Conservation (phyloP, 352 stramenopile genomes). For the Phytophthora sp. region DNA sequence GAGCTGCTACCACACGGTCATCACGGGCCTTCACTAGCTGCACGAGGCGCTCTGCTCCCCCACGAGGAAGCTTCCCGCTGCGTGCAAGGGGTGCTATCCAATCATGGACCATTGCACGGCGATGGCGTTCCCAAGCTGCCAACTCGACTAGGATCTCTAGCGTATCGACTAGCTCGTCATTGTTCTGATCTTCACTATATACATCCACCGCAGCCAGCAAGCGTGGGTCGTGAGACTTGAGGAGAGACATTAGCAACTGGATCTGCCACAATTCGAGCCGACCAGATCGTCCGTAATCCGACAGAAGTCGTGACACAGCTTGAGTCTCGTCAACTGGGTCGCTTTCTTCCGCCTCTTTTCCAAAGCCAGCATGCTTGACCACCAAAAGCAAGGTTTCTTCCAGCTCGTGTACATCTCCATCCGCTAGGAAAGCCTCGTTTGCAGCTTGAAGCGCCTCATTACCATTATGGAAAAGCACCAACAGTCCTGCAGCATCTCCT, state of each 20-base stretch:
- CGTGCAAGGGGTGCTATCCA: constrained; percentile 61
- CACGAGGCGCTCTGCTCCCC: constrained; percentile 40
- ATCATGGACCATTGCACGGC: constrained; percentile 48
- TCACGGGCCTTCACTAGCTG: constrained; percentile 57
- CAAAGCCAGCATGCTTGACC: constrained; percentile 82
- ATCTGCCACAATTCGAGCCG: constrained; percentile 61
- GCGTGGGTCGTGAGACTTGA: constrained; percentile 49
- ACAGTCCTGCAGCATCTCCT: constrained; percentile 66
- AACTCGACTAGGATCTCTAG: constrained; percentile 68
- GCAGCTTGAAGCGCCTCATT: constrained; percentile 80
- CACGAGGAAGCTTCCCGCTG: constrained; percentile 24
- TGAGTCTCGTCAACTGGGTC: constrained; percentile 30
- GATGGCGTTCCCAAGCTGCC: constrained; percentile 65
- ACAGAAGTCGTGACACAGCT: constrained; percentile 37
- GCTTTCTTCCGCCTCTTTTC: constrained; percentile 12
- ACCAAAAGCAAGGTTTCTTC: constrained; percentile 83
- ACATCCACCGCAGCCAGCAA: constrained; percentile 63
- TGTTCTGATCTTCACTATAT: constrained; percentile 55
- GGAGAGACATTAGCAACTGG: constrained; percentile 58
- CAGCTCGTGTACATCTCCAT: constrained; percentile 76
- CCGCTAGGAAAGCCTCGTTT: constrained; percentile 73
- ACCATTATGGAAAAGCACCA: constrained; percentile 64
- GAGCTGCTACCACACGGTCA: constrained; percentile 68
- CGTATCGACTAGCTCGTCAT: constrained; percentile 57
- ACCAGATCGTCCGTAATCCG: constrained; percentile 38